Base-by-base conservation (phyloP, 2,329 filamentous ascomycete genomes). In the Diaporthe nobilis region DNA sequence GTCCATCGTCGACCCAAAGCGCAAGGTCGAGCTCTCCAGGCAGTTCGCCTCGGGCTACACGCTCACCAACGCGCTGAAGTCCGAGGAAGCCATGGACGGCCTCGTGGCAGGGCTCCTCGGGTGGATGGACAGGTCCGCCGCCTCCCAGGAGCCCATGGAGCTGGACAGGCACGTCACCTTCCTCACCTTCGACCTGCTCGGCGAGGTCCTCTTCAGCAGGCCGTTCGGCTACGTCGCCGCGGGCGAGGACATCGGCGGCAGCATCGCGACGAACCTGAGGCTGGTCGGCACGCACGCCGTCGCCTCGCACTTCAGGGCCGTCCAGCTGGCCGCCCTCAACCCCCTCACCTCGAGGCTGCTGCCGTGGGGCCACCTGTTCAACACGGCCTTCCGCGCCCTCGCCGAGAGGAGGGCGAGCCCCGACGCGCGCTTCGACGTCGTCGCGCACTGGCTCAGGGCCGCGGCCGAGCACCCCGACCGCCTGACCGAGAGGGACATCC, bases 1-100 rank as follows among this genome's bases (percentile, higher is more conserved):
- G 86, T 83, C 83, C 4, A 83, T 83, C 71, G 76, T 82, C 25
- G 80, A 84, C 74, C 82, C 82, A 9, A 82, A 81, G 44, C 78
- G 80, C 9, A 82, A 86, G 44, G 81, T 82, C 47, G 78, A 80
- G 53, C 81, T 81, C 61, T 78, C 81, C 10, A 81, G 80, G 37
- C 84, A 85, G 72, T 71, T 85, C 22, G 80, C 83, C 61, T 74
- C 80, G 10, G 81, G 78, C 20, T 83, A 82, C 58, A 79, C 81
- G 2, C 74, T 83, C 12, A 85, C 77, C 85, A 85, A 80, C 71
- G 58, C 78, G 6, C 37, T 78, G 12, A 72, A 74, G 47, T 74
- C 76, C 55, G 78, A 80, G 61, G 58, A 65, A 5, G 71, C 55
- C 51, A 77, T 80, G 63, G 73, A 72, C 34, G 49, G 71, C 22